Percentiles rank a stretch among this genome's conserved stretches.
Evolutionary conservation across 345 rosid genomes (phyloP).

Genomic region (Cardamine chenopodiifolia): DNA sequence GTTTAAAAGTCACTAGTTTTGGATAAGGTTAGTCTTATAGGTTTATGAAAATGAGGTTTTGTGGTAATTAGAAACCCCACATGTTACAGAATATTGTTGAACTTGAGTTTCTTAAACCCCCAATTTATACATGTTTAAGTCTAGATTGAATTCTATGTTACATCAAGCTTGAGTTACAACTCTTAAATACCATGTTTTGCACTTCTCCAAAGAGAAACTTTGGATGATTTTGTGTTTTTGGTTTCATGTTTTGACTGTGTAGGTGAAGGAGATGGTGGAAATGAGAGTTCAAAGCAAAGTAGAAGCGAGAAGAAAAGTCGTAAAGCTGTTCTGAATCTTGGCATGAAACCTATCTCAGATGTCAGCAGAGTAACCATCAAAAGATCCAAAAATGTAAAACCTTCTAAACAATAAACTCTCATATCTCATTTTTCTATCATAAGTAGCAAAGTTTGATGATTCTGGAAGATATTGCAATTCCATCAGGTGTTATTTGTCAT

Average conservation of each 20-base stretch:
- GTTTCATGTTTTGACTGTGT: neutral
- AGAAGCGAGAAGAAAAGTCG: too few species aligned
- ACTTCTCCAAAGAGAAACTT: neutral
- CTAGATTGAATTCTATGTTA: neutral
- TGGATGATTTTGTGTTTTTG: neutral
- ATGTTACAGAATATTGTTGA: neutral
- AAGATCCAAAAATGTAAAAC: too few species aligned
- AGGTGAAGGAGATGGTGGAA: constrained; percentile 52
- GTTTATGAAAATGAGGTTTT: constrained; percentile 6
- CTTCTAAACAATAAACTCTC: too few species aligned
- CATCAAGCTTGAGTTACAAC: neutral
- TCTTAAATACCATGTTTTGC: neutral
- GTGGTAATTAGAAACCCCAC: neutral
- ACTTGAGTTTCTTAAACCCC: neutral
- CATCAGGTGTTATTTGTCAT: too few species aligned
- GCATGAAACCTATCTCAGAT: constrained; percentile 69
- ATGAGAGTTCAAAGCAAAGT: constrained; percentile 75
- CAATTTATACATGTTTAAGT: neutral
- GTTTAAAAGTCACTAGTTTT: too few species aligned
- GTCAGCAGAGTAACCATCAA: too few species aligned
- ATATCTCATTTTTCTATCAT: too few species aligned
- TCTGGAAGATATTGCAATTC: too few species aligned
- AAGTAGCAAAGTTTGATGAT: too few species aligned
- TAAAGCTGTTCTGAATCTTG: constrained; percentile 75
- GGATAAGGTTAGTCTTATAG: neutral